Conservation (phyloP, 805 yeast species). For the Sugiyamaella floridensis region DNA sequence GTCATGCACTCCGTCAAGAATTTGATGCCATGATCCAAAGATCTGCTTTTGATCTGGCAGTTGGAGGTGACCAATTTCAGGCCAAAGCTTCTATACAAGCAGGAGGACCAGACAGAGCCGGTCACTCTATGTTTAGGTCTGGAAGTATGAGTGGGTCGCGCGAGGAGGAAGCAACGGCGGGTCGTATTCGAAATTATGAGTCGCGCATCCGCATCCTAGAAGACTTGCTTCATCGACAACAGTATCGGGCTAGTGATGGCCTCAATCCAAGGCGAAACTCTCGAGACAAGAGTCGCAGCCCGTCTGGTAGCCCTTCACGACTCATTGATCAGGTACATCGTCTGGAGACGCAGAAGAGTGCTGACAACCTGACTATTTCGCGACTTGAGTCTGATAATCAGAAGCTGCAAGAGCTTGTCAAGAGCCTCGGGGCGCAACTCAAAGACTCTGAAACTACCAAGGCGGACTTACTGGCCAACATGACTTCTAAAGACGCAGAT, state of each 20-base stretch:
- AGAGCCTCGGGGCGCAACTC: conserved; percentile 24
- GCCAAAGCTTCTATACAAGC: neutral
- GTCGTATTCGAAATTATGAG: conserved; percentile 54
- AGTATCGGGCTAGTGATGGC: conserved; percentile 19
- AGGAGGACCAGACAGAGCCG: neutral
- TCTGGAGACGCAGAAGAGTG: conserved; percentile 12
- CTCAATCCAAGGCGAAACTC: neutral
- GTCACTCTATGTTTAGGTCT: neutral
- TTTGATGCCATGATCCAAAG: conserved; percentile 26
- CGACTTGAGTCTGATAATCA: conserved; percentile 5
- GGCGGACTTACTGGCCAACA: conserved; percentile 57
- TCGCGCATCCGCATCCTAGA: conserved; percentile 71
- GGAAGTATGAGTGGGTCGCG: conserved; percentile 2
- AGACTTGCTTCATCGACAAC: conserved; percentile 67
- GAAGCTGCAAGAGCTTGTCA: conserved; percentile 9
- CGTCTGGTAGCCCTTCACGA: conserved; percentile 3
- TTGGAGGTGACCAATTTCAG: neutral
- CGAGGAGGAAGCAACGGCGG: neutral
- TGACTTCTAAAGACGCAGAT: conserved; percentile 59
- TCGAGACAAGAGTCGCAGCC: conserved; percentile 4
- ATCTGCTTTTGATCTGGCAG: conserved; percentile 4
- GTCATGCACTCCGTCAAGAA: conserved; percentile 24
- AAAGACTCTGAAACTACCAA: conserved; percentile 39
- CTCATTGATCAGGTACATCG: conserved; percentile 14
- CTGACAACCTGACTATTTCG: conserved; percentile 4